Conservation (phyloP, 2,329 filamentous ascomycete species). For the Dactylonectria estremocensis region DNA sequence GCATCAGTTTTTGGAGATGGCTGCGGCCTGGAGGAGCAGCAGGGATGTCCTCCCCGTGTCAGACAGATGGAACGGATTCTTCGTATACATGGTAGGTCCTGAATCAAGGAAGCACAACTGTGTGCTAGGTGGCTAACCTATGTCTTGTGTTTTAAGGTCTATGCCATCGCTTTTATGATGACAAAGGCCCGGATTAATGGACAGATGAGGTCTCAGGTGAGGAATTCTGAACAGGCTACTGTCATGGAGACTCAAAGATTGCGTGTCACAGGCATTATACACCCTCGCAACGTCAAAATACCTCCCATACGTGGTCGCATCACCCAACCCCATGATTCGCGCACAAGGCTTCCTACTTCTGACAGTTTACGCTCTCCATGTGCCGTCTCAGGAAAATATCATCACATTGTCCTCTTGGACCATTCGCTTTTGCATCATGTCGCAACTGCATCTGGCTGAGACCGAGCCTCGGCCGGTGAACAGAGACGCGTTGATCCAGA, state of each 20-base stretch:
- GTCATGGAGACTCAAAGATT: neutral
- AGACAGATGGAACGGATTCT: constrained; percentile 13
- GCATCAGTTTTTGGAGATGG: constrained; percentile 13
- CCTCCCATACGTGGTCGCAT: constrained; percentile 16
- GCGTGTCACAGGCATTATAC: neutral
- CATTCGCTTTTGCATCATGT: constrained; percentile 25
- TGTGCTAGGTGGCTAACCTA: neutral
- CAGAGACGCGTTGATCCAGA: constrained; percentile 7
- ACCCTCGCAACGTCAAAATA: constrained; percentile 17
- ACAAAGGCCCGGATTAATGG: constrained; percentile 22
- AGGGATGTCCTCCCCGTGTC: neutral
- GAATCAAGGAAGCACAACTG: neutral
- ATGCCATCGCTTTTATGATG: constrained; percentile 27
- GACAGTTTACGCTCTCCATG: constrained; percentile 23
- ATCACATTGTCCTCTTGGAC: constrained; percentile 19
- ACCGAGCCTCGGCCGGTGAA: constrained; percentile 5
- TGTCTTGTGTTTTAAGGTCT: constrained; percentile 1
- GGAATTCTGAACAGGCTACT: neutral
- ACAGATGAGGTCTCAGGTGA: constrained; percentile 10
- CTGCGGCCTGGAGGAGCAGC: neutral
- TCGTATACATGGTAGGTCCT: constrained; percentile 15
- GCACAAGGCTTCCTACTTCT: constrained; percentile 25
- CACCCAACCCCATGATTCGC: constrained; percentile 15
- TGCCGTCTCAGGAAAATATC: constrained; percentile 21
- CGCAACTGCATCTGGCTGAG: constrained; percentile 19